Evolutionary conservation across 495 filamentous ascomycete genomes (phyloP).

Genomic region (Poronia punctata): DNA sequence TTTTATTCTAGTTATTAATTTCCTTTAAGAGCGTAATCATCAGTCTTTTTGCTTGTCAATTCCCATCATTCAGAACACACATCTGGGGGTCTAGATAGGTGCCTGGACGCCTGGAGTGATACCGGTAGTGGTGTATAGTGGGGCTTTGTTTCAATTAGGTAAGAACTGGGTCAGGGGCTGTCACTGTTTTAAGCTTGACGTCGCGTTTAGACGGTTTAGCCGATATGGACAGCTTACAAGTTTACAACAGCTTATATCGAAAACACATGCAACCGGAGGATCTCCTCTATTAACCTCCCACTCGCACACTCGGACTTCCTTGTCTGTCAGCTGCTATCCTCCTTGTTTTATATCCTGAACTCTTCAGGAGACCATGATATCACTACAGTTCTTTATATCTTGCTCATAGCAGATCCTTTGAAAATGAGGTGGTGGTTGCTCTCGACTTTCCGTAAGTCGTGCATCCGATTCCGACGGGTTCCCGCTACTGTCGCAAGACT

Average conservation of each 20-base stretch:
- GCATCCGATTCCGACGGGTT: background rate
- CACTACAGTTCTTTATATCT: slow-evolving; percentile 16
- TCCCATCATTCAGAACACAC: no score
- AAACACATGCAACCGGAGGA: background rate
- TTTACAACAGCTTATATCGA: no score
- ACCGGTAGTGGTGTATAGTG: no score
- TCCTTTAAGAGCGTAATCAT: no score
- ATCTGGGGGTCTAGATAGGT: no score
- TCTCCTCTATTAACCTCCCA: background rate
- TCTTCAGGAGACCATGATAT: slow-evolving; percentile 22
- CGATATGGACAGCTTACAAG: slow-evolving; percentile 31
- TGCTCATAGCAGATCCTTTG: slow-evolving; percentile 23
- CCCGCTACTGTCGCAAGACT: background rate
- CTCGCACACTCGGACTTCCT: background rate
- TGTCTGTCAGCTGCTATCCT: background rate
- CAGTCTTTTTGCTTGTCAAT: no score
- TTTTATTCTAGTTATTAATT: no score
- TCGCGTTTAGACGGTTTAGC: slow-evolving; percentile 13
- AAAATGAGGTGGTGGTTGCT: slow-evolving; percentile 35
- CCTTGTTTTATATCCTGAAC: slow-evolving; percentile 5
- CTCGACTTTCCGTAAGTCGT: slow-evolving; percentile 39
- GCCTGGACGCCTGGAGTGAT: no score
- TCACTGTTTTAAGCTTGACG: slow-evolving; percentile 19
- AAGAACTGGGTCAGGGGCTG: no score
- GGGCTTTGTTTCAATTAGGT: no score